phyloP scores from a whole-genome alignment of 257 asterid species.

The Scutellaria galericulata region DNA sequence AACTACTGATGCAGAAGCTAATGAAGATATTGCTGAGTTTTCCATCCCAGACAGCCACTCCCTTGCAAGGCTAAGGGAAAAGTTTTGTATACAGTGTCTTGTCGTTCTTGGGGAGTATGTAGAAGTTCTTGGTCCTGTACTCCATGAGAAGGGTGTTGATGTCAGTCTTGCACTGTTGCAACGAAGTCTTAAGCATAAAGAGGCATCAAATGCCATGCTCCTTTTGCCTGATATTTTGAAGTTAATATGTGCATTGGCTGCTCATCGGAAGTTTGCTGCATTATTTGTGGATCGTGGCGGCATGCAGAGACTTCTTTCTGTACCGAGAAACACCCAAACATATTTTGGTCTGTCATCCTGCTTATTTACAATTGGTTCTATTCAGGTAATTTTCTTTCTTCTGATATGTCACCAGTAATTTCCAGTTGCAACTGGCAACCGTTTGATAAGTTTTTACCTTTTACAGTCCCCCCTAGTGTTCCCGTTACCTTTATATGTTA shows the following conservation, averaged over 20 bases:
- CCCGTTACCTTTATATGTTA: not conserved
- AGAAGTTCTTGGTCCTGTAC: slow-evolving; percentile 98
- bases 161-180: slow-evolving; percentile 87
- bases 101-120: slow-evolving; percentile 90
- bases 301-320: slow-evolving; percentile 80
- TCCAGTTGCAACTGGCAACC: slow-evolving; percentile 27
- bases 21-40: slow-evolving; percentile 69
- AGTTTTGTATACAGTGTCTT: slow-evolving; percentile 93
- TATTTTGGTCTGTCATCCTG: slow-evolving; percentile 89
- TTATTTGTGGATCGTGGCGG: slow-evolving; percentile 95
- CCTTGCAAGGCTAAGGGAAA: slow-evolving; percentile 90
- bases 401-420: not conserved
- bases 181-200: slow-evolving; percentile 69
- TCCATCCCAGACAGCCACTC: slow-evolving; percentile 62
- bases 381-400: slow-evolving; percentile 64
- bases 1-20: slow-evolving; percentile 52
- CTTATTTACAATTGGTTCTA: slow-evolving; percentile 87
- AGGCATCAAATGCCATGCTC: slow-evolving; percentile 49
- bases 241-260: slow-evolving; percentile 88
- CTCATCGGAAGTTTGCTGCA: slow-evolving; percentile 95
- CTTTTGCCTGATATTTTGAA: slow-evolving; percentile 87
- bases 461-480: not conserved
- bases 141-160: slow-evolving; percentile 97
- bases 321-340: slow-evolving; percentile 72
- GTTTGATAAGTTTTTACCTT: slow-evolving; percentile 10